These are phyloP conservation scores for Gracilaria vermiculophylla DNA, from an alignment of 23 red algal species.

Conservation along the genomic window DNA sequence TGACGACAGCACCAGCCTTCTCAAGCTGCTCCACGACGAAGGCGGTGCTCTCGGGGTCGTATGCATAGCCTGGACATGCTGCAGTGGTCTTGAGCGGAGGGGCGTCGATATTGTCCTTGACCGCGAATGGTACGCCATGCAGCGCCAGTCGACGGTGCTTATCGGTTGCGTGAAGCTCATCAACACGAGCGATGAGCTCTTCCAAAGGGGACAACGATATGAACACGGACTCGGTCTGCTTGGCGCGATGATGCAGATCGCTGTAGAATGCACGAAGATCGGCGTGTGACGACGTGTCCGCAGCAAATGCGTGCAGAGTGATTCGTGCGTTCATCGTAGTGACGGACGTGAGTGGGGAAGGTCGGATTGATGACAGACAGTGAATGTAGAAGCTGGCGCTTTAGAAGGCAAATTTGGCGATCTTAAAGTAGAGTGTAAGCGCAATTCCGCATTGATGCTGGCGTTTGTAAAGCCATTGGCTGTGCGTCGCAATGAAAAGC, in stretches of 20 bases:
- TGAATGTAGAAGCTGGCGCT: too few relatives aligned
- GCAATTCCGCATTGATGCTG: too few relatives aligned
- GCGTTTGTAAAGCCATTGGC: too few relatives aligned
- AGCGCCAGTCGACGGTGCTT: slow-evolving; percentile 7
- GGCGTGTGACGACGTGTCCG: neutral
- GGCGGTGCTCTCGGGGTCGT: slow-evolving; percentile 12
- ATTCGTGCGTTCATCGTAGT: neutral
- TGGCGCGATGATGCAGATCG: neutral
- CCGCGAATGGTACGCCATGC: slow-evolving; percentile 62
- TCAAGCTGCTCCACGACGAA: slow-evolving; percentile 48
- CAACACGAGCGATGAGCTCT: neutral
- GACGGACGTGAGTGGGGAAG: too few relatives aligned
- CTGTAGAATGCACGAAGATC: slow-evolving; percentile 21
- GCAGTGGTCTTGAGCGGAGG: slow-evolving; percentile 53
- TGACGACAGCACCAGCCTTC: slow-evolving; percentile 59
- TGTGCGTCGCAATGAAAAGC: too few relatives aligned
- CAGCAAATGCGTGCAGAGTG: neutral
- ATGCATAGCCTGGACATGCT: slow-evolving; percentile 37
- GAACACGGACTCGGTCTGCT: slow-evolving; percentile 1
- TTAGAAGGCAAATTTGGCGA: too few relatives aligned
- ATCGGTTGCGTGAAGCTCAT: slow-evolving; percentile 12
- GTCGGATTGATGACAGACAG: too few relatives aligned
- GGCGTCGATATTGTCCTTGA: slow-evolving; percentile 78
- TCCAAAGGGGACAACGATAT: slow-evolving; percentile 42
- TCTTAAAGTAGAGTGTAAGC: too few relatives aligned